Conservation (phyloP, 1,284 basidiomycete genomes). For the Boletus semigastroideus region DNA sequence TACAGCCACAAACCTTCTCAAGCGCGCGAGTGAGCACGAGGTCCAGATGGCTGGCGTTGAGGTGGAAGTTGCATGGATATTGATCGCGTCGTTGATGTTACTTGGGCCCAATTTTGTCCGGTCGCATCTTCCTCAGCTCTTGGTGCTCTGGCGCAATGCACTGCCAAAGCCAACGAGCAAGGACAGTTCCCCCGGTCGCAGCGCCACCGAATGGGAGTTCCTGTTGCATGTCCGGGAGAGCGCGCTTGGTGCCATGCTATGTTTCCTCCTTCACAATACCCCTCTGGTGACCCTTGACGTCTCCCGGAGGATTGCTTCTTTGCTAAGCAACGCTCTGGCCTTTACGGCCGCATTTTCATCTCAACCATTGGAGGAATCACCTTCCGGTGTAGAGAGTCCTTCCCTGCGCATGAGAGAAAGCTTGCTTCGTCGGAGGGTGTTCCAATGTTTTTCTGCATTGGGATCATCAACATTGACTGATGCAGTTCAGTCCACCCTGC, state of each 20-base stretch:
- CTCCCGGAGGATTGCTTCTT: slow-evolving; percentile 80
- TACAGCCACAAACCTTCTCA: slow-evolving; percentile 87
- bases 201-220: slow-evolving; percentile 86
- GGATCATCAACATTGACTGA: slow-evolving; percentile 82
- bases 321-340: slow-evolving; percentile 87
- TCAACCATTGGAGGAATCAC: slow-evolving; percentile 50
- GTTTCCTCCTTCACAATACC: slow-evolving; percentile 84
- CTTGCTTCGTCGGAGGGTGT: slow-evolving; percentile 79
- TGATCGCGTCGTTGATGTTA: slow-evolving; percentile 88
- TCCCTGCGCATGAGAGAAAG: slow-evolving; percentile 80
- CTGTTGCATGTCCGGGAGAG: slow-evolving; percentile 89
- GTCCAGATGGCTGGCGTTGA: slow-evolving; percentile 81
- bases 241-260: slow-evolving; percentile 85
- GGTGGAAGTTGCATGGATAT: slow-evolving; percentile 93
- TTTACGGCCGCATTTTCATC: slow-evolving; percentile 77
- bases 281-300: slow-evolving; percentile 89
- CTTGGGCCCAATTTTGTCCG: slow-evolving; percentile 94
- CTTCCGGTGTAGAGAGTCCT: slow-evolving; percentile 47
- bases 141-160: slow-evolving; percentile 96
- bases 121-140: slow-evolving; percentile 86
- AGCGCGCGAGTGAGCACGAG: slow-evolving; percentile 89
- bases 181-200: slow-evolving; percentile 68
- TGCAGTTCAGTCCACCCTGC: slow-evolving; percentile 72
- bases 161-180: slow-evolving; percentile 92
- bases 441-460: slow-evolving; percentile 87